Evolutionary conservation across 495 filamentous ascomycete genomes (phyloP).

Genomic region (Neurospora sp.): DNA sequence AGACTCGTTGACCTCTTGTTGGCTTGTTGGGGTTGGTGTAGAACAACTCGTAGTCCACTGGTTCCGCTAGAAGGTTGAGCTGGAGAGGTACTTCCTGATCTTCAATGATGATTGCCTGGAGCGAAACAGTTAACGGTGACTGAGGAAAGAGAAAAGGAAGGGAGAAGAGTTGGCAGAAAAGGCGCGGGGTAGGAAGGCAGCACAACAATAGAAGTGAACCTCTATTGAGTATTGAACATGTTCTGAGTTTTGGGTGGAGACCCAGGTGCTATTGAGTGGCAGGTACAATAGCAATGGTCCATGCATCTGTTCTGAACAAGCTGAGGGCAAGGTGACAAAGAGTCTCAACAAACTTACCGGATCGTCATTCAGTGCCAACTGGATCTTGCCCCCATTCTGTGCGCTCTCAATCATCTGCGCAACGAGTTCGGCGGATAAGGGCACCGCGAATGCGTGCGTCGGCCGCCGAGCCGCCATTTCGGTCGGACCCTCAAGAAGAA

Average conservation of each 20-base stretch:
- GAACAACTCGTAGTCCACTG: conserved; percentile 35
- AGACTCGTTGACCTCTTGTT: conserved; percentile 22
- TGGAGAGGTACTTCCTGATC: conserved; percentile 19
- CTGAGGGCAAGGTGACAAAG: conserved; percentile 7
- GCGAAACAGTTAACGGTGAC: conserved; percentile 4
- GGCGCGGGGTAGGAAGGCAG: not conserved
- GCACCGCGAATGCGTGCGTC: conserved; percentile 50
- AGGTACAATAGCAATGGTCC: conserved; percentile 1
- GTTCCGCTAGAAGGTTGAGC: conserved; percentile 8
- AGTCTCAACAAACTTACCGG: conserved; percentile 38
- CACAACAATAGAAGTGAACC: not conserved
- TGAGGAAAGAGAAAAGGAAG: not conserved
- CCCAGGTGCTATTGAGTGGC: conserved; percentile 2
- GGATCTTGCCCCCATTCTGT: conserved; percentile 48
- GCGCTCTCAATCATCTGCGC: conserved; percentile 62
- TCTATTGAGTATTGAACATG: not conserved
- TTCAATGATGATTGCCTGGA: conserved; percentile 31
- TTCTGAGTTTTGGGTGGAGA: not conserved
- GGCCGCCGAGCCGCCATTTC: conserved; percentile 26
- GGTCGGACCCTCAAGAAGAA: conserved; percentile 34
- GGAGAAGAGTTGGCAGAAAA: not conserved
- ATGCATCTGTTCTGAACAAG: not conserved
- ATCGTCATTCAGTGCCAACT: conserved; percentile 45
- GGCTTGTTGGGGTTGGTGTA: conserved; percentile 22
- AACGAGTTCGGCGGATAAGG: conserved; percentile 52